Evolutionary conservation across 345 rosid species (phyloP).

Genomic region (Syzygium aromaticum): DNA sequence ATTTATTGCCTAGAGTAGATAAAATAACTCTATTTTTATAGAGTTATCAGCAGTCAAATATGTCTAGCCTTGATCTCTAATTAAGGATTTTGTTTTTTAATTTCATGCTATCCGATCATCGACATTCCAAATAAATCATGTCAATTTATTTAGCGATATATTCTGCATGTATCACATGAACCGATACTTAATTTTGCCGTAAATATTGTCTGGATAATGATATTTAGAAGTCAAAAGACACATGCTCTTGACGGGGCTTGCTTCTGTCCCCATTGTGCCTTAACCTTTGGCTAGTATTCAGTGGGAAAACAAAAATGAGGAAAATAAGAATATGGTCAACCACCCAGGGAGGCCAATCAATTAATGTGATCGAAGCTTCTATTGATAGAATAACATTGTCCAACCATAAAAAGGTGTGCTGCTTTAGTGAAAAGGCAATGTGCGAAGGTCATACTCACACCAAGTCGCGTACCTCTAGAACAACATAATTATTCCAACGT

Average conservation of each 20-base stretch:
- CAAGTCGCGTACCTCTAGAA: background rate
- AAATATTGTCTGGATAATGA: background rate
- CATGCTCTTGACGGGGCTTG: background rate
- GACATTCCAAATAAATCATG: background rate
- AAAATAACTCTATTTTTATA: too few species aligned
- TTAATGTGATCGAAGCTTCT: background rate
- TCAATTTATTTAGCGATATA: background rate
- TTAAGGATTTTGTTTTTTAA: background rate
- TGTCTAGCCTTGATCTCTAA: background rate
- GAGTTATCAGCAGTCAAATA: too few species aligned
- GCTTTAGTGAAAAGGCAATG: background rate
- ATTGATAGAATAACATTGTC: background rate
- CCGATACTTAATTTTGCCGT: background rate
- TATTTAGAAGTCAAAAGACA: background rate
- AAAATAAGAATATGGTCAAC: background rate
- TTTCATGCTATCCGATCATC: background rate
- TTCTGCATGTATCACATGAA: background rate
- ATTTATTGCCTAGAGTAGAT: too few species aligned
- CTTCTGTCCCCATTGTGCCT: background rate
- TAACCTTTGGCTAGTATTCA: background rate
- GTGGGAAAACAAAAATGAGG: background rate
- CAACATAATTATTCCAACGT: background rate
- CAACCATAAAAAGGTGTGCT: background rate
- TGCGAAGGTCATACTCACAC: background rate
- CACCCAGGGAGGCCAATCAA: background rate